These are phyloP conservation scores for Begonia fuchsioides DNA, from an alignment of 306 rosid species.

Conservation along the genomic window DNA sequence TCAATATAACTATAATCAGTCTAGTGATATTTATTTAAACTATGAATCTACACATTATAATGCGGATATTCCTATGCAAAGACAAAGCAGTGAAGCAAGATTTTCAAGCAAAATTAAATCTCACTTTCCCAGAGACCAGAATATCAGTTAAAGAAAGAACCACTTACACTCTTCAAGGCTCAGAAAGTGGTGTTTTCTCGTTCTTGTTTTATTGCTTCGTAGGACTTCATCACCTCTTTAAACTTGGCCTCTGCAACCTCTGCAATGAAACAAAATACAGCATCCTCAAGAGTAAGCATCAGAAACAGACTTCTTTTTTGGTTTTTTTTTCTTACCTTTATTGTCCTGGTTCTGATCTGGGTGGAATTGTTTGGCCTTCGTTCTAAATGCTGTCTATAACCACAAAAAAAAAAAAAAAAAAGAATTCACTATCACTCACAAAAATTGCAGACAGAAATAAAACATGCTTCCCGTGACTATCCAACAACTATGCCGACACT, in stretches of 20 bases:
- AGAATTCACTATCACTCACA: background rate
- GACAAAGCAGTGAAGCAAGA: too few species aligned
- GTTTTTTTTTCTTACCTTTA: conserved; percentile 45
- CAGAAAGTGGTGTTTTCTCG: conserved; percentile 25
- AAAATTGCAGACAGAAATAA: too few species aligned
- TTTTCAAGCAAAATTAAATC: too few species aligned
- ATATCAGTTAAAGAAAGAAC: too few species aligned
- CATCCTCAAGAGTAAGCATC: background rate
- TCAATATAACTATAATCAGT: too few species aligned
- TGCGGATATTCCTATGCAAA: too few species aligned
- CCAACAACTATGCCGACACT: too few species aligned
- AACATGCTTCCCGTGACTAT: too few species aligned
- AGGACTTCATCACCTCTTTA: conserved; percentile 82
- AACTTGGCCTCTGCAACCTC: conserved; percentile 88
- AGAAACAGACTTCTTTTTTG: background rate
- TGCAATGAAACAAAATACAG: conserved; percentile 24
- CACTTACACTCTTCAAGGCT: background rate
- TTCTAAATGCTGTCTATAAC: conserved; percentile 74
- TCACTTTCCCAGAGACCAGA: too few species aligned
- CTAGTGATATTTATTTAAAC: too few species aligned
- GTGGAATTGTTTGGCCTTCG: conserved; percentile 82
- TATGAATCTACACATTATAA: too few species aligned
- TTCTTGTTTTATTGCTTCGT: conserved; percentile 86
- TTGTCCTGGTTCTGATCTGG: conserved; percentile 94
- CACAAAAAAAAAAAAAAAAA: too few species aligned